phyloP scores from a whole-genome alignment of 345 rosid genomes.

The Microcos paniculata region DNA sequence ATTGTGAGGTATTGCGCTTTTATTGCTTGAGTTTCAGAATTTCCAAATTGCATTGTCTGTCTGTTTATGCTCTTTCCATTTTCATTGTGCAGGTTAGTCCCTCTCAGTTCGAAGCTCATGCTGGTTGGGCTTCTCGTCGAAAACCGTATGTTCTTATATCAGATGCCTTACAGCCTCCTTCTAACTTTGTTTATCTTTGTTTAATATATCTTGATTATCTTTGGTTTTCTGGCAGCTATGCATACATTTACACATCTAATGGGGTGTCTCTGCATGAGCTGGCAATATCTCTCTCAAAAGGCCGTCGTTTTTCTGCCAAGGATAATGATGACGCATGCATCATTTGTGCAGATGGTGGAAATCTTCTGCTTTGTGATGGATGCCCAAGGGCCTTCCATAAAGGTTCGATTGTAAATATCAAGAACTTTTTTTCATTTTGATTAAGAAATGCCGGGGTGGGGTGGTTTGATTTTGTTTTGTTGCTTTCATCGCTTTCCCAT shows the following conservation, averaged over 20 bases:
- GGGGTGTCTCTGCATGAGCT: conserved; percentile 98
- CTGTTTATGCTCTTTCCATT: conserved; percentile 19
- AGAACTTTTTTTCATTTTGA: not conserved
- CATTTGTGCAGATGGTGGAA: conserved; percentile 95
- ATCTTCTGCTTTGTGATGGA: conserved; percentile 90
- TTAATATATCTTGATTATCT: not conserved
- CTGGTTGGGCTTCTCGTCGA: conserved; percentile 97
- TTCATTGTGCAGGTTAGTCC: conserved; percentile 80
- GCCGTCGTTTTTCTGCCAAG: conserved; percentile 64
- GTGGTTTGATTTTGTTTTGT: not conserved
- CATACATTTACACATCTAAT: conserved; percentile 89
- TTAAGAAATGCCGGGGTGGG: not conserved
- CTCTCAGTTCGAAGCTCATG: conserved; percentile 95
- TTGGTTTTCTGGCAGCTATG: conserved; percentile 58
- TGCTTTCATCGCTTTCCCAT: not conserved
- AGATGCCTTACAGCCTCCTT: not conserved
- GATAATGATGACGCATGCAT: conserved; percentile 84
- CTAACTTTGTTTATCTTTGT: not conserved
- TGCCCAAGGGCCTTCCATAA: conserved; percentile 97
- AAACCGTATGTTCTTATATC: conserved; percentile 68
- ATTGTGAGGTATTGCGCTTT: conserved; percentile 62
- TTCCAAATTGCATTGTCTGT: conserved; percentile 5
- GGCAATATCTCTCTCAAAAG: conserved; percentile 81
- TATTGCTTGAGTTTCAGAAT: conserved; percentile 22
- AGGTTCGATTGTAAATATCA: conserved; percentile 41